Conservation (phyloP, 257 asterid genomes). For the Buddleja alternifolia region DNA sequence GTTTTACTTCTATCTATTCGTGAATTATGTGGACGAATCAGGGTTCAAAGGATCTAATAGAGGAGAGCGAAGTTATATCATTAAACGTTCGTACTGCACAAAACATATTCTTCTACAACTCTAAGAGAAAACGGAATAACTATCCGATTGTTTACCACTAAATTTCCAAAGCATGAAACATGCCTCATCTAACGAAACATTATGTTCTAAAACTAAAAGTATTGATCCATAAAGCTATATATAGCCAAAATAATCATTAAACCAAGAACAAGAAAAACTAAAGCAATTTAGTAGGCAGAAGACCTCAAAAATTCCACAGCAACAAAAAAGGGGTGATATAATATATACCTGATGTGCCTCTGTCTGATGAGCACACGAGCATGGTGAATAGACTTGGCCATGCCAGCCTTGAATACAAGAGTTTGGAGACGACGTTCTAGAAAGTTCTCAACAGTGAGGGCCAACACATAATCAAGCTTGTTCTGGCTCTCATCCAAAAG, state of each 20-base stretch:
- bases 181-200: background rate
- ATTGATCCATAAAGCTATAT: background rate
- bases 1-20: no score
- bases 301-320: background rate
- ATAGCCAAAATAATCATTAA: background rate
- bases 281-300: background rate
- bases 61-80: no score
- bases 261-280: background rate
- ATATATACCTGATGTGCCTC: slow-evolving; percentile 48
- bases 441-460: slow-evolving; percentile 53
- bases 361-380: slow-evolving; percentile 57
- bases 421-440: slow-evolving; percentile 55
- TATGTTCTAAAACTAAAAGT: background rate
- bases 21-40: no score
- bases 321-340: background rate
- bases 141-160: background rate
- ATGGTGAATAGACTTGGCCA: slow-evolving; percentile 54
- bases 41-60: no score
- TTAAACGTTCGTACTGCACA: no score
- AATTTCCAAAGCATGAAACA: background rate
- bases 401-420: slow-evolving; percentile 50
- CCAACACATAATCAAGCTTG: slow-evolving; percentile 54
- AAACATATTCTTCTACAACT: no score
- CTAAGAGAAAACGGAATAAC: no score
- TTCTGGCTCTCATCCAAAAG: slow-evolving; percentile 46